Conservation (phyloP, 805 yeast genomes). For the Yamadazyma akitaensis region DNA sequence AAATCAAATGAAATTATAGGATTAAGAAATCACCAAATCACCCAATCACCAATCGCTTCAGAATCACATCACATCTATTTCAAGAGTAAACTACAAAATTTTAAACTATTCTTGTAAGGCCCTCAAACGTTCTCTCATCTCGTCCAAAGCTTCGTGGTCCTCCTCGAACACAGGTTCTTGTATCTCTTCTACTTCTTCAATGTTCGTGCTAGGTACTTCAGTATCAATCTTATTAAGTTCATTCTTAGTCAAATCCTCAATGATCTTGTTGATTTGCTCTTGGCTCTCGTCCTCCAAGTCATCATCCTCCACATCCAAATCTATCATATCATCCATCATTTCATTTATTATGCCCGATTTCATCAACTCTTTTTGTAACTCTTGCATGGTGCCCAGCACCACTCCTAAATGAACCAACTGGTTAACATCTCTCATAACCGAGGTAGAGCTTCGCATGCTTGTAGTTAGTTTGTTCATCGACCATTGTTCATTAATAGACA, state of each 20-base stretch:
- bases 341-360: slow-evolving; percentile 86
- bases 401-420: slow-evolving; percentile 75
- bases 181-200: slow-evolving; percentile 17
- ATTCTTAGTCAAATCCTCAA: slow-evolving; percentile 37
- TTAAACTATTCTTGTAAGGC: slow-evolving; percentile 58
- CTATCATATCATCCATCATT: slow-evolving; percentile 91
- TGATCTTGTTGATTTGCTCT: slow-evolving; percentile 61
- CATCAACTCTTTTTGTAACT: slow-evolving; percentile 80
- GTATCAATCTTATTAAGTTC: slow-evolving; percentile 32
- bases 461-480: slow-evolving; percentile 79
- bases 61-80: background rate
- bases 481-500: slow-evolving; percentile 91
- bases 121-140: slow-evolving; percentile 83
- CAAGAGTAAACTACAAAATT: background rate
- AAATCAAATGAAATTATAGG: no score
- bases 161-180: slow-evolving; percentile 24
- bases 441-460: slow-evolving; percentile 73
- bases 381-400: slow-evolving; percentile 77
- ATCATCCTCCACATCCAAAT: slow-evolving; percentile 54
- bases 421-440: slow-evolving; percentile 86
- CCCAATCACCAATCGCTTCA: background rate
- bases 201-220: slow-evolving; percentile 29
- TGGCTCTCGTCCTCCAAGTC: slow-evolving; percentile 66
- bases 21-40: no score
- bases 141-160: slow-evolving; percentile 70